Conservation (phyloP, 192 early-diverging fungal species). For the Spizellomyces punctatus region DNA sequence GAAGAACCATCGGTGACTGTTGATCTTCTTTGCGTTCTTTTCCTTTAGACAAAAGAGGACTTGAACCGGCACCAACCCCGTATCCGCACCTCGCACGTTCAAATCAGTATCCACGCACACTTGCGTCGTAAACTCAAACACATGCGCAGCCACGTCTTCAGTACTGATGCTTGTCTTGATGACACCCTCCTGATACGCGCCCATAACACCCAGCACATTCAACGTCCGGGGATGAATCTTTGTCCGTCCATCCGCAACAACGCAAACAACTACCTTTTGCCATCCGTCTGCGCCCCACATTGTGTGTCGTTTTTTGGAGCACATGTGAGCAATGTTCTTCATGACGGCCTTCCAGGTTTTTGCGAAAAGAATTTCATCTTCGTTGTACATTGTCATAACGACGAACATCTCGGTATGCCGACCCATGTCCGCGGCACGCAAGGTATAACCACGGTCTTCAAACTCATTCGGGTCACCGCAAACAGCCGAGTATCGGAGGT, state of each 20-base stretch:
- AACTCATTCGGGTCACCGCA: slow-evolving; percentile 86
- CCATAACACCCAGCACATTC: slow-evolving; percentile 66
- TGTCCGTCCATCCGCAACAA: slow-evolving; percentile 48
- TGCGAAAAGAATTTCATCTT: slow-evolving; percentile 85
- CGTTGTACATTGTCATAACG: slow-evolving; percentile 84
- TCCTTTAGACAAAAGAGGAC: slow-evolving; percentile 81
- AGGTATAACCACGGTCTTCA: slow-evolving; percentile 52
- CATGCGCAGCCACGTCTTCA: slow-evolving; percentile 65
- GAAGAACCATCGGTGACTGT: slow-evolving; percentile 71
- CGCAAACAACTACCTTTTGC: slow-evolving; percentile 55
- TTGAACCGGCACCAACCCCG: slow-evolving; percentile 61
- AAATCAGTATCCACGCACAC: slow-evolving; percentile 73
- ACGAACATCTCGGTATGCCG: slow-evolving; percentile 86
- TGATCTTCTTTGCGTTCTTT: slow-evolving; percentile 71
- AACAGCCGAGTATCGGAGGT: slow-evolving; percentile 70
- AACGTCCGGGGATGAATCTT: slow-evolving; percentile 71
- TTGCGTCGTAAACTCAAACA: slow-evolving; percentile 80
- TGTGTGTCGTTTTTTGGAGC: slow-evolving; percentile 63
- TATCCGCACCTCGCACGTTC: slow-evolving; percentile 57
- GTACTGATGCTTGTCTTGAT: slow-evolving; percentile 54
- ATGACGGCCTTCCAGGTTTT: slow-evolving; percentile 83
- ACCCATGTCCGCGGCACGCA: slow-evolving; percentile 61
- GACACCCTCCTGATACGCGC: slow-evolving; percentile 51
- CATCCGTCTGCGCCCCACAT: slow-evolving; percentile 66
- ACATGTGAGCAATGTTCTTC: slow-evolving; percentile 87